Percentiles rank a stretch among this genome's conserved stretches.
Evolutionary conservation across 202 grass and related monocot genomes (phyloP).

Genomic region (Eragrostis tef): DNA sequence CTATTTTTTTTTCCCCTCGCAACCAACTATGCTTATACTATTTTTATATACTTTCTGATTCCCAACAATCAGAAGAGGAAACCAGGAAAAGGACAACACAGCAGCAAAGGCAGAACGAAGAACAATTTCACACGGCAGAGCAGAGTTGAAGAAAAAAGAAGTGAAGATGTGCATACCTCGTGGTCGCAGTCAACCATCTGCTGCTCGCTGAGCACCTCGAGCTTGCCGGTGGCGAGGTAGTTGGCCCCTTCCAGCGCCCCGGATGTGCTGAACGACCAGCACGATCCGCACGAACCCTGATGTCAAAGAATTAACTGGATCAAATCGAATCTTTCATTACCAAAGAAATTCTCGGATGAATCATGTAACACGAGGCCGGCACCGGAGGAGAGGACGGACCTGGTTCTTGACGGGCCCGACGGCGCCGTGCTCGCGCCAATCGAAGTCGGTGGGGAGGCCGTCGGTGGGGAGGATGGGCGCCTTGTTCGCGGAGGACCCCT

Average conservation of each 20-base stretch:
- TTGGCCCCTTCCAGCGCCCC: conserved; percentile 86
- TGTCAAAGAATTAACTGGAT: not conserved
- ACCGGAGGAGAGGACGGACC: conserved; percentile 38
- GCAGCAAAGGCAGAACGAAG: not conserved
- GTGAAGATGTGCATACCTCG: conserved; percentile 49
- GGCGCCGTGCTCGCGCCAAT: conserved; percentile 85
- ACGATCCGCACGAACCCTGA: conserved; percentile 91
- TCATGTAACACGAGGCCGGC: too few species aligned
- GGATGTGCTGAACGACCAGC: conserved; percentile 92
- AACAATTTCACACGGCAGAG: too few species aligned
- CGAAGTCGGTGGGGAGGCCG: conserved; percentile 77
- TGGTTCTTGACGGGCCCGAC: conserved; percentile 85
- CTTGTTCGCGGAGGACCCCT: conserved; percentile 34
- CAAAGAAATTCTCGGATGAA: not conserved
- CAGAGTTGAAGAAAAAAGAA: not conserved
- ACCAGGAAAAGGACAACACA: conserved; percentile 30
- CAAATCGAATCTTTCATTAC: not conserved
- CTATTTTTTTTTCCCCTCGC: not conserved
- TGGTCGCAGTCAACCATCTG: conserved; percentile 96
- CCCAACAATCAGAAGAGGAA: not conserved
- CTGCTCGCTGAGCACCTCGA: conserved; percentile 90
- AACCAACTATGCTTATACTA: not conserved
- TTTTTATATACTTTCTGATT: not conserved
- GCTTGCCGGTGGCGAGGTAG: conserved; percentile 77
- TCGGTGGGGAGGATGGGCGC: conserved; percentile 85